Evolutionary conservation across 495 filamentous ascomycete species (phyloP).

Genomic region (Xylaria cubensis): DNA sequence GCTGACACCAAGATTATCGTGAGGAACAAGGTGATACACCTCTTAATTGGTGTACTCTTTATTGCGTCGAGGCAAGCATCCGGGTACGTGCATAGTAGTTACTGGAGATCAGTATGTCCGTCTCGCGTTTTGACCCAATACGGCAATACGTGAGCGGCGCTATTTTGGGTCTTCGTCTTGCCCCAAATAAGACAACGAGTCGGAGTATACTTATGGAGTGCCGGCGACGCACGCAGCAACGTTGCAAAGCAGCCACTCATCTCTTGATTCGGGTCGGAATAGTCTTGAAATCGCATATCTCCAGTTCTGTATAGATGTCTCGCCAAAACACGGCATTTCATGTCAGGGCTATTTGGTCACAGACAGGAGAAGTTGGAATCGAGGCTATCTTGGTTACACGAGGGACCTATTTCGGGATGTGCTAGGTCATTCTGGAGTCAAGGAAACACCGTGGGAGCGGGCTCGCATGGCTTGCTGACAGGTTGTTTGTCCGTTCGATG

Average conservation of each 20-base stretch:
- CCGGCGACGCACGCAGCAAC: slow-evolving; percentile 1
- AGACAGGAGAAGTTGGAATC: background rate
- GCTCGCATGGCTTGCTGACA: slow-evolving; percentile 5
- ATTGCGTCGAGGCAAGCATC: slow-evolving; percentile 2
- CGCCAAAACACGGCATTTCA: background rate
- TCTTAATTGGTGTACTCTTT: background rate
- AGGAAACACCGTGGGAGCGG: slow-evolving; percentile 2
- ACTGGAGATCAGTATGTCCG: background rate
- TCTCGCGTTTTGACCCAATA: slow-evolving; percentile 4
- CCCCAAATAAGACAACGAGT: background rate
- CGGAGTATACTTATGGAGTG: background rate
- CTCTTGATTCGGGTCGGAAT: background rate
- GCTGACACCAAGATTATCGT: slow-evolving; percentile 18
- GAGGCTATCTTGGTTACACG: slow-evolving; percentile 13
- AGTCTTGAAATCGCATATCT: background rate
- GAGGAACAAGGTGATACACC: background rate
- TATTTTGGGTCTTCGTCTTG: background rate
- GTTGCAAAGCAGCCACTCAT: background rate
- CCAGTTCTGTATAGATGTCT: background rate
- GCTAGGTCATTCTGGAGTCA: slow-evolving; percentile 18
- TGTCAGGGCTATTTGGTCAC: background rate
- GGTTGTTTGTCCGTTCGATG: background rate
- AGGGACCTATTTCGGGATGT: slow-evolving; percentile 8
- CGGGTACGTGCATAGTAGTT: background rate
- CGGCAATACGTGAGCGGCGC: background rate